These are phyloP conservation scores for Leccinum subtestaceum DNA, from an alignment of 768 basidiomycete species.

Conservation along the genomic window DNA sequence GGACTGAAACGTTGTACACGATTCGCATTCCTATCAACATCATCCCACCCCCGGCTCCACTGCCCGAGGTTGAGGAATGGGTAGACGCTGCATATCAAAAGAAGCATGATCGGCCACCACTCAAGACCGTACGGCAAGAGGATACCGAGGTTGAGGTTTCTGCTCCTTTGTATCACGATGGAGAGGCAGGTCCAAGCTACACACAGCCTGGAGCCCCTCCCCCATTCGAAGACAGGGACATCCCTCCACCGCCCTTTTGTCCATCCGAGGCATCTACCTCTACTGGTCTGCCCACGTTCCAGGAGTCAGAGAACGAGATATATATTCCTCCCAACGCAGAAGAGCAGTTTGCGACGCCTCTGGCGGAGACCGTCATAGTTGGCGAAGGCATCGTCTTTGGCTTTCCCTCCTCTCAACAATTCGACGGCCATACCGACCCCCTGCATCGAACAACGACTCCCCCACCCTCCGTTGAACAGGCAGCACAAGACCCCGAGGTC, in stretches of 20 bases:
- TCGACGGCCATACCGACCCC: slow-evolving; percentile 77
- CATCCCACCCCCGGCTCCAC: slow-evolving; percentile 72
- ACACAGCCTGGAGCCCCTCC: slow-evolving; percentile 66
- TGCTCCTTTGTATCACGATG: slow-evolving; percentile 65
- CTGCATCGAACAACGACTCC: slow-evolving; percentile 63
- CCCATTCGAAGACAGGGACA: slow-evolving; percentile 81
- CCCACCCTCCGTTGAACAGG: slow-evolving; percentile 75
- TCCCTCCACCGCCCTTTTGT: slow-evolving; percentile 65
- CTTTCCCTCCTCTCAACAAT: slow-evolving; percentile 67
- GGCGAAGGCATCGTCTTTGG: slow-evolving; percentile 83
- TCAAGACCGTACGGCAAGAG: slow-evolving; percentile 65
- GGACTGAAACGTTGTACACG: slow-evolving; percentile 64
- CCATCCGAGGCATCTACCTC: slow-evolving; percentile 61
- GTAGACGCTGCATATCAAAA: slow-evolving; percentile 79
- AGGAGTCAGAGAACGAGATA: slow-evolving; percentile 77
- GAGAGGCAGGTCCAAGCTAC: slow-evolving; percentile 75
- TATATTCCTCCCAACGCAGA: slow-evolving; percentile 49
- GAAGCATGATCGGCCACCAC: slow-evolving; percentile 82
- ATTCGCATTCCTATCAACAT: slow-evolving; percentile 68
- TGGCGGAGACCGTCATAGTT: slow-evolving; percentile 39
- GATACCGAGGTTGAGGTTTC: slow-evolving; percentile 59
- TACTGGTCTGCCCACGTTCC: slow-evolving; percentile 63
- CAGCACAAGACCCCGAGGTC: slow-evolving; percentile 66
- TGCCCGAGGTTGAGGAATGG: slow-evolving; percentile 71
- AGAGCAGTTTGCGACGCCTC: slow-evolving; percentile 36